Evolutionary conservation across 768 basidiomycete genomes (phyloP).

Genomic region (Leccinum imitatum): DNA sequence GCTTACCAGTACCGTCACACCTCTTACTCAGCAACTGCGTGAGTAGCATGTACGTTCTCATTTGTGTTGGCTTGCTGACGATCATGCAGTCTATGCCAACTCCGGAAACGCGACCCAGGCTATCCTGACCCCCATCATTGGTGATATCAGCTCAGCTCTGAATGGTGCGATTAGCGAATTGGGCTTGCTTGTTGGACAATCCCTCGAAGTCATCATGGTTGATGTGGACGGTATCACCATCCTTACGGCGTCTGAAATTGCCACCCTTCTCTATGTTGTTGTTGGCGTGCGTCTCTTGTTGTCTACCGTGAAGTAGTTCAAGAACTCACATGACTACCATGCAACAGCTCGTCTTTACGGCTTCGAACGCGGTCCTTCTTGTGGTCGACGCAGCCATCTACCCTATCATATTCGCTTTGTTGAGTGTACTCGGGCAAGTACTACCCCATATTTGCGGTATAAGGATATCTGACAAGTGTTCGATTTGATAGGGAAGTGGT

Average conservation of each 20-base stretch:
- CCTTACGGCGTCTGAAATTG: conserved; percentile 5
- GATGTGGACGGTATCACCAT: conserved; percentile 5
- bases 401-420: background rate
- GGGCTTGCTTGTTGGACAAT: conserved; percentile 8
- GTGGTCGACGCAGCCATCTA: conserved; percentile 8
- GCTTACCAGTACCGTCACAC: conserved; percentile 3
- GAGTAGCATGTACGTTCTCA: background rate
- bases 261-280: conserved; percentile 1
- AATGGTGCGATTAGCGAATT: conserved; percentile 3
- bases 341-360: conserved; percentile 13
- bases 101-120: conserved; percentile 12
- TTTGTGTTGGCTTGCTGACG: background rate
- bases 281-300: conserved; percentile 5
- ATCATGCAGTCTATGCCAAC: conserved; percentile 12
- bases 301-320: background rate
- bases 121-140: conserved; percentile 6
- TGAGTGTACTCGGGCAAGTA: conserved; percentile 6
- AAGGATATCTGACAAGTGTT: background rate
- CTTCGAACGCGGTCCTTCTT: conserved; percentile 2
- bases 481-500: conserved; percentile 1
- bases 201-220: background rate
- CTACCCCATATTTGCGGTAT: too few relatives aligned
- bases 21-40: conserved; percentile 14
- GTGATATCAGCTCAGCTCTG: conserved; percentile 7
- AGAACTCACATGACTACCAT: background rate